Evolutionary conservation across 805 yeast genomes (phyloP).

Genomic region (Candida namnaoensis): DNA sequence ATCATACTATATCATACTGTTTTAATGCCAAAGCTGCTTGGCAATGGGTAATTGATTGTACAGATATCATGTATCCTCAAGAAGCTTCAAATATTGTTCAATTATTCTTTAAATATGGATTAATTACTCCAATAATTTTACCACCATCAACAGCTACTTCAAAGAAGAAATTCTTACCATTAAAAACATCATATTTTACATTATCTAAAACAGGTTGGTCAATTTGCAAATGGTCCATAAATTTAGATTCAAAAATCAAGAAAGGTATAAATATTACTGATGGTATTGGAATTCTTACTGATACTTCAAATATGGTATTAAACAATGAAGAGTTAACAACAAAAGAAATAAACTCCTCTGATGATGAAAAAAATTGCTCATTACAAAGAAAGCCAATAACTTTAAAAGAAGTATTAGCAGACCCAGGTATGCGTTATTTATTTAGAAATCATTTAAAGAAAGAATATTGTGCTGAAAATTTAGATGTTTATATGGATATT

Average conservation of each 20-base stretch:
- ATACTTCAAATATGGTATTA: conserved; percentile 6
- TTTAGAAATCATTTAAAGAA: conserved; percentile 58
- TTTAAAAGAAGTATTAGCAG: conserved; percentile 40
- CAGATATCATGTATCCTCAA: conserved; percentile 48
- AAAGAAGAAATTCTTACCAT: conserved; percentile 19
- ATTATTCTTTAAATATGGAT: conserved; percentile 34
- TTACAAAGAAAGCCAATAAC: conserved; percentile 2
- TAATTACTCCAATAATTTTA: conserved; percentile 35
- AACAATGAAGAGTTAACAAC: conserved; percentile 8
- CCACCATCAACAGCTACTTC: conserved; percentile 25
- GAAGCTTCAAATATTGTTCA: conserved; percentile 49
- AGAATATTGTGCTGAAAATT: conserved; percentile 65
- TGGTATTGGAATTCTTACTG: conserved; percentile 9
- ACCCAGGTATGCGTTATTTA: conserved; percentile 68
- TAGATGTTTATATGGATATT: conserved; percentile 62
- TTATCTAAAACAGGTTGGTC: conserved; percentile 34
- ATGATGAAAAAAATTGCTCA: conserved; percentile 6
- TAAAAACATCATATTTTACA: conserved; percentile 33
- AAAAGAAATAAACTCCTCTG: conserved; percentile 6
- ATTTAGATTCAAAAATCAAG: background rate
- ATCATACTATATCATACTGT: conserved; percentile 29
- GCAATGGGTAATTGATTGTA: conserved; percentile 90
- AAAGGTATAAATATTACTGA: conserved; percentile 6
- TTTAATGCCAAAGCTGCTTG: conserved; percentile 69
- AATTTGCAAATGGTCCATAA: conserved; percentile 24